These are phyloP conservation scores for Centrapalus pauciflorus DNA, from an alignment of 129 eudicot genomes.

Conservation along the genomic window DNA sequence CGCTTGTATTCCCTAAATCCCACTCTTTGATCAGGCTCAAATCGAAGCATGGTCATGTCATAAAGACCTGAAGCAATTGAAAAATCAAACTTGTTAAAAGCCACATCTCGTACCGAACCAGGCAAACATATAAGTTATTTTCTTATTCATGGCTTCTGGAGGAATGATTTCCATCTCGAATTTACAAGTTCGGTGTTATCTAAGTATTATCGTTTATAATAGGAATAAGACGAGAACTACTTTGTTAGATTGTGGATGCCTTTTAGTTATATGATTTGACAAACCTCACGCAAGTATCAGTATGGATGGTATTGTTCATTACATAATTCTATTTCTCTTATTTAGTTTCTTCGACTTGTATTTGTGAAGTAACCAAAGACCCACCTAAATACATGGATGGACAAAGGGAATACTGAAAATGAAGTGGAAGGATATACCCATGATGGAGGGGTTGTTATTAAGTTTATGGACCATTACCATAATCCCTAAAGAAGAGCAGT, in stretches of 20 bases:
- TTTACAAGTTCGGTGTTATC: neutral
- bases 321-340: neutral
- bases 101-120: neutral
- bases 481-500: conserved; percentile 80
- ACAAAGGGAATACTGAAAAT: neutral
- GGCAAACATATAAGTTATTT: neutral
- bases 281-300: too few species aligned
- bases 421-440: neutral
- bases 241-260: too few species aligned
- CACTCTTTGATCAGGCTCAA: conserved; percentile 63
- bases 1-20: conserved; percentile 86
- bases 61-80: conserved; percentile 59
- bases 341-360: too few species aligned
- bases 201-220: neutral
- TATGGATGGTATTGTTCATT: too few species aligned
- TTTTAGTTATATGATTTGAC: too few species aligned
- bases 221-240: too few species aligned
- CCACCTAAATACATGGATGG: too few species aligned
- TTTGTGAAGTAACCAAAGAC: too few species aligned
- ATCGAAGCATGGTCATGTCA: conserved; percentile 99
- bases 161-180: neutral
- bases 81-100: neutral
- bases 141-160: neutral
- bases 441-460: neutral
- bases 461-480: conserved; percentile 47